Evolutionary conservation across 306 rosid species (phyloP).

Genomic region (Adenanthera pavonina): DNA sequence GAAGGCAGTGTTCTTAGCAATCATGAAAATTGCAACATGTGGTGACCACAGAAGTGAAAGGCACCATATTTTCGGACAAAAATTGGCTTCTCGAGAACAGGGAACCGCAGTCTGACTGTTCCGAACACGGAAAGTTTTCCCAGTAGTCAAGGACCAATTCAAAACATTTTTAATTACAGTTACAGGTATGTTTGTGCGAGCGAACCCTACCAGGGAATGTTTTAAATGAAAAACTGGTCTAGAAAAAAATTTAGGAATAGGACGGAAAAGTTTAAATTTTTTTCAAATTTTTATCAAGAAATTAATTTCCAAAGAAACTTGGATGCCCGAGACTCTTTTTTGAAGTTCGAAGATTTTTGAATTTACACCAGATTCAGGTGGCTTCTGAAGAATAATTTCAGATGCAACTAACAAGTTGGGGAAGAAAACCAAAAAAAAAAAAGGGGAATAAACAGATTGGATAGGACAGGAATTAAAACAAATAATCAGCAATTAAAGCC

Average conservation of each 20-base stretch:
- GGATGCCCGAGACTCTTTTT: background rate
- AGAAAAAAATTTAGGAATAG: background rate
- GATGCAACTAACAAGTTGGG: background rate
- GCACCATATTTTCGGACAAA: background rate
- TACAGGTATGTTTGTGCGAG: constrained; percentile 10
- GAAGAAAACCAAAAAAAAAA: too few species aligned
- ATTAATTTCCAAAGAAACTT: background rate
- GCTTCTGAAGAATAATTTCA: background rate
- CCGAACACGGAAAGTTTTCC: background rate
- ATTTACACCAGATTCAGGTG: background rate
- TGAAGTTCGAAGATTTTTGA: background rate
- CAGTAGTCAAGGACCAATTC: background rate
- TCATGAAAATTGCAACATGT: background rate
- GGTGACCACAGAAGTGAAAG: background rate
- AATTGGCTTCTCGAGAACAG: background rate
- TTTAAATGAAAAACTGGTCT: background rate
- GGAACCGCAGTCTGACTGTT: background rate
- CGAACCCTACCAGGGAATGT: constrained; percentile 9
- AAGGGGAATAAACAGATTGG: background rate
- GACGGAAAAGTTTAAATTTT: background rate
- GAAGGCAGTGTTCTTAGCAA: background rate
- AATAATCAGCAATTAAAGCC: background rate
- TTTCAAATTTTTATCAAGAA: background rate
- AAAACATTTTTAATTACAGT: background rate
- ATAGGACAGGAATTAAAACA: background rate